A percentile compares a stretch with the other conserved stretches of the same genome.
Conservation (phyloP, 441 rosid species). For the Croton setiger region DNA sequence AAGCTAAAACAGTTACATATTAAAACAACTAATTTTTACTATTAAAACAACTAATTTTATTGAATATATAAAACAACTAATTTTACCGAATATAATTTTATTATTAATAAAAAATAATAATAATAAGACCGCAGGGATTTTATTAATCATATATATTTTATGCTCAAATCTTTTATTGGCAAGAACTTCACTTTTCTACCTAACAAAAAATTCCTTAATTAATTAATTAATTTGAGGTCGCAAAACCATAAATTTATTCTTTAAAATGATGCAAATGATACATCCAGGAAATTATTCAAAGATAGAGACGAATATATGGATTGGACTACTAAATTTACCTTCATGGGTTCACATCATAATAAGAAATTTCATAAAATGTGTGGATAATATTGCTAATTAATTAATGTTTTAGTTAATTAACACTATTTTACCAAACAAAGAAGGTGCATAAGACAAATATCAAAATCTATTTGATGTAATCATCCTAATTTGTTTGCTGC, state of each 20-base stretch:
- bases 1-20: too few relatives aligned
- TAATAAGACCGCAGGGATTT: neutral
- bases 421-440: constrained; percentile 33
- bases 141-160: neutral
- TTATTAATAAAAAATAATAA: too few relatives aligned
- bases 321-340: constrained; percentile 14
- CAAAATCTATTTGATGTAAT: constrained; percentile 31
- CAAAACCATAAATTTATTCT: too few relatives aligned
- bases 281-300: neutral
- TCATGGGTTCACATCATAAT: constrained; percentile 18
- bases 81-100: too few relatives aligned
- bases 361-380: constrained; percentile 12
- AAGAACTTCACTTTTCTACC: neutral
- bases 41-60: too few relatives aligned
- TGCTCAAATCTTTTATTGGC: neutral
- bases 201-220: neutral
- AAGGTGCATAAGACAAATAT: constrained; percentile 31
- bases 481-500: constrained; percentile 19
- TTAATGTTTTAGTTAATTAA: too few relatives aligned
- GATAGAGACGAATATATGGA: constrained; percentile 1
- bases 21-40: too few relatives aligned
- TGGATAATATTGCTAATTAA: too few relatives aligned
- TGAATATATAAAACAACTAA: too few relatives aligned
- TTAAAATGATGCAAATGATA: too few relatives aligned
- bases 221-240: too few relatives aligned